These are phyloP conservation scores for Pisolithus sp. DNA, from an alignment of 768 basidiomycete species.

Conservation along the genomic window DNA sequence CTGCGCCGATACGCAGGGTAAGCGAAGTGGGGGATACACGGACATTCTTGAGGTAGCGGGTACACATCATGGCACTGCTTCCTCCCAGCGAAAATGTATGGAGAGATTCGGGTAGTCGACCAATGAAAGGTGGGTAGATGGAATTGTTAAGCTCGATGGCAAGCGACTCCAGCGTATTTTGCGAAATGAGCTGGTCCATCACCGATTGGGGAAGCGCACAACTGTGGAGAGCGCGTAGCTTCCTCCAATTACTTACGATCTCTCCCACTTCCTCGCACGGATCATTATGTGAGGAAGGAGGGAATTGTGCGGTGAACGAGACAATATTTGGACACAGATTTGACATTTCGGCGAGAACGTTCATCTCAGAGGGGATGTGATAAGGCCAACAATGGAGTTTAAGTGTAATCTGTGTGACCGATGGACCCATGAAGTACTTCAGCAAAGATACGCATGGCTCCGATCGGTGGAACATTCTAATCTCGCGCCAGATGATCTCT, in stretches of 20 bases:
- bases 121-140: conserved; percentile 12
- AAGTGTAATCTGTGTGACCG: conserved; percentile 15
- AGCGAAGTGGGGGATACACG: conserved; percentile 13
- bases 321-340: conserved; percentile 20
- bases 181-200: conserved; percentile 15
- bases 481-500: conserved; percentile 19
- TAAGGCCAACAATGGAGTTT: conserved; percentile 20
- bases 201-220: conserved; percentile 17
- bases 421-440: conserved; percentile 18
- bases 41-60: conserved; percentile 16
- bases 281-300: conserved; percentile 22
- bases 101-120: conserved; percentile 13
- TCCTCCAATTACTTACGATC: conserved; percentile 17
- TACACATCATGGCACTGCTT: conserved; percentile 17
- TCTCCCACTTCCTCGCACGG: conserved; percentile 20
- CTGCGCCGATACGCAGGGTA: conserved; percentile 18
- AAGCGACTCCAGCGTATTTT: conserved; percentile 12
- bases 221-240: conserved; percentile 10
- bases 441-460: conserved; percentile 21
- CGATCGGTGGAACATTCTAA: conserved; percentile 17
- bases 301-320: conserved; percentile 21
- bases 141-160: conserved; percentile 24
- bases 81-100: conserved; percentile 18
- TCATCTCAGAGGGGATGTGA: conserved; percentile 15
- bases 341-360: conserved; percentile 15